A percentile compares a stretch with the other conserved stretches of the same genome.
Evolutionary conservation across 768 basidiomycete genomes (phyloP).

Genomic region (Hypholoma fasciculare): DNA sequence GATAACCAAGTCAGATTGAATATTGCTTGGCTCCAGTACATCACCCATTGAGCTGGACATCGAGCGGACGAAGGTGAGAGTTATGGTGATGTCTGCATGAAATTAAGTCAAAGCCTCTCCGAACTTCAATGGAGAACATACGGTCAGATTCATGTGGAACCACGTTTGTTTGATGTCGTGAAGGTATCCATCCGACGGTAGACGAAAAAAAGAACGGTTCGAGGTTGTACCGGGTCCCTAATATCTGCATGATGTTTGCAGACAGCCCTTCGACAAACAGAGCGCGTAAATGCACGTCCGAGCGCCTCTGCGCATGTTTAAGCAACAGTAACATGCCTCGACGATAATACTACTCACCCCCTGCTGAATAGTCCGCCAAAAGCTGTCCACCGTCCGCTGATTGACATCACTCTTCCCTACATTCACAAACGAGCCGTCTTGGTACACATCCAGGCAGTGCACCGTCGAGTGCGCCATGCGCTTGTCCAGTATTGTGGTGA

Average conservation of each 20-base stretch:
- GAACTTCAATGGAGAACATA: constrained; percentile 24
- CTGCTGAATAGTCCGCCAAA: constrained; percentile 32
- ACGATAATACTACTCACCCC: constrained; percentile 8
- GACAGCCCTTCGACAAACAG: constrained; percentile 53
- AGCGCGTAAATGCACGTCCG: constrained; percentile 42
- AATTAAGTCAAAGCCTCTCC: neutral
- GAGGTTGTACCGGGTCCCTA: constrained; percentile 53
- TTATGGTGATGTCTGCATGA: constrained; percentile 53
- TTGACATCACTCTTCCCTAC: constrained; percentile 20
- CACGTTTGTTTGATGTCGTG: constrained; percentile 52
- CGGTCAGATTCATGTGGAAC: constrained; percentile 33
- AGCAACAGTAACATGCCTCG: neutral
- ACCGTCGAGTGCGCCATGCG: constrained; percentile 26
- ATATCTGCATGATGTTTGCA: constrained; percentile 52
- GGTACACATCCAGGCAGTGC: constrained; percentile 40
- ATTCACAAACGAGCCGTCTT: constrained; percentile 32
- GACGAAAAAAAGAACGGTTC: constrained; percentile 71
- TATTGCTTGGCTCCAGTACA: neutral
- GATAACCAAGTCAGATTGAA: constrained; percentile 33
- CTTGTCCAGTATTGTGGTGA: constrained; percentile 26
- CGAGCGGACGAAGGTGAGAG: constrained; percentile 50
- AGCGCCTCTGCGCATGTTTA: constrained; percentile 13
- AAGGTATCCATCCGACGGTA: constrained; percentile 60
- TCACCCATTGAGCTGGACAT: constrained; percentile 15
- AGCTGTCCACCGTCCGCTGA: constrained; percentile 18